These are phyloP conservation scores for Peronosclerospora sorghi DNA, from an alignment of 352 stramenopile species.

Conservation along the genomic window DNA sequence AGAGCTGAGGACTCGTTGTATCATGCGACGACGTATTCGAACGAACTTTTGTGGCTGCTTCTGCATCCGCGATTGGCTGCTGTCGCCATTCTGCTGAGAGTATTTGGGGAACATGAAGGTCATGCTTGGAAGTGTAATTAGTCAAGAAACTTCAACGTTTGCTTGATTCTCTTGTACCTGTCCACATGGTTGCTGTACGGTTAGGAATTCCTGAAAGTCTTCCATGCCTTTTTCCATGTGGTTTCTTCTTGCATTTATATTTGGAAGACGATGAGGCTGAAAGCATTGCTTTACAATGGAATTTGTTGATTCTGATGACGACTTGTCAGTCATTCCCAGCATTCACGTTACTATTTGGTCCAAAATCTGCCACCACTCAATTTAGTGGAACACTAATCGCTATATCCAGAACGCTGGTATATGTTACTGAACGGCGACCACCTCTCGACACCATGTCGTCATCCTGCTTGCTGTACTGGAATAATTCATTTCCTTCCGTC, in stretches of 20 bases:
- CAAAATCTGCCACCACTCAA: no score
- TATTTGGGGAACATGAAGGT: conserved; percentile 38
- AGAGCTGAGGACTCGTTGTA: conserved; percentile 36
- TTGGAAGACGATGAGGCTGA: no score
- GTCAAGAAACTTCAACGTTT: conserved; percentile 40
- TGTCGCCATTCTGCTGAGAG: conserved; percentile 28
- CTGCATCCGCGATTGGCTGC: conserved; percentile 16
- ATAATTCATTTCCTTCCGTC: conserved; percentile 37
- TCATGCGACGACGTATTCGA: conserved; percentile 19
- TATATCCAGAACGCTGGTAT: no score
- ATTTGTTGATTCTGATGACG: no score
- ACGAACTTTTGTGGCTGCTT: conserved; percentile 7
- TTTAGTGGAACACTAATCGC: no score
- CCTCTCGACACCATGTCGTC: not conserved
- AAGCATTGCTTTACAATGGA: no score
- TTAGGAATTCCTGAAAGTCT: no score
- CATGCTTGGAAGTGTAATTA: conserved; percentile 45
- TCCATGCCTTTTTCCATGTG: no score
- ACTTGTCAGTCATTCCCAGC: no score
- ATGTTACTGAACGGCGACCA: no score
- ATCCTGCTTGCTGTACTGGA: conserved; percentile 74
- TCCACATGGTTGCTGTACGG: not conserved
- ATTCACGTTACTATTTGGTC: no score
- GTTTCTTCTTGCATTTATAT: no score
- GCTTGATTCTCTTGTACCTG: conserved; percentile 21